A percentile compares a stretch with the other conserved stretches of the same genome.
phyloP scores from a whole-genome alignment of 768 basidiomycete species.

The Kwoniella shandongensis region DNA sequence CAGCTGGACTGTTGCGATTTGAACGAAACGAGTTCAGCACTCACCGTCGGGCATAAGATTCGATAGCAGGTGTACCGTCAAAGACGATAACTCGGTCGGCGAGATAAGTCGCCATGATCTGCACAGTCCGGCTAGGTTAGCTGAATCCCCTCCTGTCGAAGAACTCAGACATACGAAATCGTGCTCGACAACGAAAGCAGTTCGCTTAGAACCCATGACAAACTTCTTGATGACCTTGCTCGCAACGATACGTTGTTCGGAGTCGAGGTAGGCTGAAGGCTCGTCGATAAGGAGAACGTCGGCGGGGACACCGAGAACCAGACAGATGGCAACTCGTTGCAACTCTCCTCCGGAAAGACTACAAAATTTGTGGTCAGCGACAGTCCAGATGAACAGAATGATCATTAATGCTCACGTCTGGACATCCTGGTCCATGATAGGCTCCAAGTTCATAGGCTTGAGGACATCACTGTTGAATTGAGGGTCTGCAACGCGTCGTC shows the following conservation, averaged over 20 bases:
- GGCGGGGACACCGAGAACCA: conserved; percentile 72
- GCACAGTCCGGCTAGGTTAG: background rate
- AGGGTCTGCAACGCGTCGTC: conserved; percentile 59
- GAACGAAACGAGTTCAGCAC: conserved; percentile 47
- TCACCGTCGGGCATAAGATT: conserved; percentile 87
- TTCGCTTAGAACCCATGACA: conserved; percentile 94
- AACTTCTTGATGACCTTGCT: conserved; percentile 98
- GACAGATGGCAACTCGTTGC: conserved; percentile 93
- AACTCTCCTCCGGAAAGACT: conserved; percentile 91
- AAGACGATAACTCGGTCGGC: conserved; percentile 70
- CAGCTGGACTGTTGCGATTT: no score
- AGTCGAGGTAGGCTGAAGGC: conserved; percentile 75
- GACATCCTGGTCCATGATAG: conserved; percentile 95
- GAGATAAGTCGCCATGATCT: conserved; percentile 97
- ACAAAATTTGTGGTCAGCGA: background rate
- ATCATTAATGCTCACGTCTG: conserved; percentile 66
- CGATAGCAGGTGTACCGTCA: conserved; percentile 67
- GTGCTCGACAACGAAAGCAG: conserved; percentile 98
- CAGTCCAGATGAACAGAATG: no score
- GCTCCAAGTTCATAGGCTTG: conserved; percentile 94
- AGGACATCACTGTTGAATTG: conserved; percentile 98
- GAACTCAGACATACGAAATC: conserved; percentile 63
- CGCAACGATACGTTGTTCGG: conserved; percentile 98
- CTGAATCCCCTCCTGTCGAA: conserved; percentile 5
- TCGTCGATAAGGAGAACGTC: conserved; percentile 95